Percentiles rank a stretch among this genome's conserved stretches.
Evolutionary conservation across 2,329 filamentous ascomycete species (phyloP).

Genomic region (Alternaria sp.): DNA sequence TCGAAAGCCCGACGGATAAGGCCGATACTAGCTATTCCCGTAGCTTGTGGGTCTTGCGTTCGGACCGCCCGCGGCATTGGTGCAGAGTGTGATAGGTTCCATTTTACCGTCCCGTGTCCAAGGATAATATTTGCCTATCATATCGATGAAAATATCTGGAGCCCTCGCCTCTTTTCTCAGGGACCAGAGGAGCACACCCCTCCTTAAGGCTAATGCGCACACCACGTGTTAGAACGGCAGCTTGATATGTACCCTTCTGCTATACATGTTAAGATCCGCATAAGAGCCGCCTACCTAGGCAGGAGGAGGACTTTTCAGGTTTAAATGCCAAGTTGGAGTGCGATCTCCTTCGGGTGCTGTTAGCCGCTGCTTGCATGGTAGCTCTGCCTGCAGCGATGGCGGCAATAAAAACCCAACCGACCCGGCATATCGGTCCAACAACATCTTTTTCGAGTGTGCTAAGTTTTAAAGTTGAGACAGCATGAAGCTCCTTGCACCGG

Average conservation of each 20-base stretch:
- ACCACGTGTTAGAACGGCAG: neutral
- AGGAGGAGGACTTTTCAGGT: neutral
- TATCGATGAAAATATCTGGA: neutral
- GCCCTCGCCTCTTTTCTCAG: neutral
- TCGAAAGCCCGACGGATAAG: neutral
- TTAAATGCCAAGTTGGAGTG: neutral
- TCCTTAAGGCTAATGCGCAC: neutral
- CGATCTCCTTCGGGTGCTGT: neutral
- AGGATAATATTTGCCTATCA: neutral
- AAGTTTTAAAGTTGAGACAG: conserved; percentile 6
- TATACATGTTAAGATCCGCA: neutral
- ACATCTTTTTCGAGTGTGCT: conserved; percentile 8
- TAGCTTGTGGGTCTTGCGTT: neutral
- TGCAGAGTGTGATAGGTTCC: neutral
- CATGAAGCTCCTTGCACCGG: conserved; percentile 11
- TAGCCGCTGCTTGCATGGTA: neutral
- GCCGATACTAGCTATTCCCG: neutral
- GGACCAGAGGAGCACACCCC: neutral
- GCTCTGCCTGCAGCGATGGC: neutral
- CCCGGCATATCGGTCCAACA: conserved; percentile 2
- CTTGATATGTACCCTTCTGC: neutral
- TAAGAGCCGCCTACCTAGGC: neutral
- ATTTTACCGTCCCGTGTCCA: neutral
- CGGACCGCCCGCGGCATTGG: conserved; percentile 1
- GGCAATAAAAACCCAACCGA: neutral